A percentile compares a stretch with the other conserved stretches of the same genome.
phyloP scores from a whole-genome alignment of 2,329 filamentous ascomycete genomes.

The Amesomyces nigricolor region DNA sequence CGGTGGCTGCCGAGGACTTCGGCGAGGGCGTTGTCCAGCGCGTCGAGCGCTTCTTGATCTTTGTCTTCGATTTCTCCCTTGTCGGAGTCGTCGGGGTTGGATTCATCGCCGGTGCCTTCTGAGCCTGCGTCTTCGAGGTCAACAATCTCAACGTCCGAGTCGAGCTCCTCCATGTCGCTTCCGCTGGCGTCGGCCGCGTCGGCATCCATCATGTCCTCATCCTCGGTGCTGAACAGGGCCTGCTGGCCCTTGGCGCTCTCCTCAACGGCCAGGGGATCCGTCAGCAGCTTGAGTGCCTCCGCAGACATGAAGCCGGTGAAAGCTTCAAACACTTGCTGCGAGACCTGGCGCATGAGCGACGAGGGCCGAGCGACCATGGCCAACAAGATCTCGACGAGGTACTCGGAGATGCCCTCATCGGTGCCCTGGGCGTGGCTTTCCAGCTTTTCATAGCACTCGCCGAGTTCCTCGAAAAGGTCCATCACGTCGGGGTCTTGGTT shows the following conservation, averaged over 20 bases:
- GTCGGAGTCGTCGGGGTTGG: constrained; percentile 34
- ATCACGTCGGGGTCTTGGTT: constrained; percentile 84
- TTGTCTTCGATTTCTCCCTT: constrained; percentile 38
- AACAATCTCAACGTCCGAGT: constrained; percentile 41
- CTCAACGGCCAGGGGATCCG: constrained; percentile 66
- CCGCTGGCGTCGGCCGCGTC: constrained; percentile 41
- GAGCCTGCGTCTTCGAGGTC: constrained; percentile 38
- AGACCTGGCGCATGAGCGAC: constrained; percentile 75
- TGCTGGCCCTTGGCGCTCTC: constrained; percentile 81
- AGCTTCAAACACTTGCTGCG: constrained; percentile 79
- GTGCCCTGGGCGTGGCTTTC: constrained; percentile 51
- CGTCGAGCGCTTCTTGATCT: constrained; percentile 40
- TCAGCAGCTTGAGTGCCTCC: constrained; percentile 61
- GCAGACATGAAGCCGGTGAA: constrained; percentile 71
- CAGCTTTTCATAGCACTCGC: constrained; percentile 65
- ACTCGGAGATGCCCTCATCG: constrained; percentile 56
- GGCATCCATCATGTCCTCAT: constrained; percentile 52
- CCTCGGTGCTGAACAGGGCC: constrained; percentile 71
- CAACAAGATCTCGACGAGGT: constrained; percentile 82
- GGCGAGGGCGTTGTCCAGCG: constrained; percentile 69
- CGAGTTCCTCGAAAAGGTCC: constrained; percentile 74
- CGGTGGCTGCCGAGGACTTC: constrained; percentile 69
- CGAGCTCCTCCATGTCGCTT: constrained; percentile 37
- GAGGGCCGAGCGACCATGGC: constrained; percentile 84
- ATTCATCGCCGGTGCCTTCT: constrained; percentile 33